Percentiles rank a stretch among this genome's conserved stretches.
These are phyloP conservation scores for Tricholoma terreum DNA, from an alignment of 768 basidiomycete genomes.

Conservation along the genomic window DNA sequence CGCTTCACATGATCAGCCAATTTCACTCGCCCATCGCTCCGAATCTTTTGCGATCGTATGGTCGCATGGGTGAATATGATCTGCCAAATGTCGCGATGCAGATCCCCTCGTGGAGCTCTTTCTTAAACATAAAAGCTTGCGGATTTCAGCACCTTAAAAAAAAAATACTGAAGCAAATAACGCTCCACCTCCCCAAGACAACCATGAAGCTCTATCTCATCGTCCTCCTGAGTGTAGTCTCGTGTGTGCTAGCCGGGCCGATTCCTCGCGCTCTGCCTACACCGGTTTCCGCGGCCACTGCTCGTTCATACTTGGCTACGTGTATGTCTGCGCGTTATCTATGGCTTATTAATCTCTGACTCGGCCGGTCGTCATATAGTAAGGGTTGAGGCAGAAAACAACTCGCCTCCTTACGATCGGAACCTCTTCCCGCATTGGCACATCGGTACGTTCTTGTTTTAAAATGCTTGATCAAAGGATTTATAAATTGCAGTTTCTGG, in stretches of 20 bases:
- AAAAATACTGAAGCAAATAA: no score
- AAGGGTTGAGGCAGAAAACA: background rate
- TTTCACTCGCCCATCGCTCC: no score
- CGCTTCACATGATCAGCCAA: no score
- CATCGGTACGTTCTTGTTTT: slow-evolving; percentile 32
- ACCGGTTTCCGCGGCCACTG: slow-evolving; percentile 31
- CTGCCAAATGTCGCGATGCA: no score
- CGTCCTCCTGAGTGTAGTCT: slow-evolving; percentile 14
- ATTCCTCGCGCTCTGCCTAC: slow-evolving; percentile 29
- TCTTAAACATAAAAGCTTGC: no score
- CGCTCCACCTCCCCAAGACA: background rate
- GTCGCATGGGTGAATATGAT: no score
- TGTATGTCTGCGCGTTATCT: slow-evolving; percentile 19
- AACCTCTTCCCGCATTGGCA: slow-evolving; percentile 47
- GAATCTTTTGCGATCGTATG: no score
- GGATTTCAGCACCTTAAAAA: no score
- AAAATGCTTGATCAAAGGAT: background rate
- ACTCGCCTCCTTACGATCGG: slow-evolving; percentile 24
- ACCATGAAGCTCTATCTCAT: slow-evolving; percentile 11
- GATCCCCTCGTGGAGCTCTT: no score
- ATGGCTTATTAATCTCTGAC: background rate
- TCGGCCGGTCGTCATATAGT: background rate
- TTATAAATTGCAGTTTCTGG: slow-evolving; percentile 38
- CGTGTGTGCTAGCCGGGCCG: slow-evolving; percentile 14
- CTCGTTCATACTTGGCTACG: slow-evolving; percentile 31